Base-by-base conservation (phyloP, 2,329 filamentous ascomycete species). In the Xylariaceae sp. region DNA sequence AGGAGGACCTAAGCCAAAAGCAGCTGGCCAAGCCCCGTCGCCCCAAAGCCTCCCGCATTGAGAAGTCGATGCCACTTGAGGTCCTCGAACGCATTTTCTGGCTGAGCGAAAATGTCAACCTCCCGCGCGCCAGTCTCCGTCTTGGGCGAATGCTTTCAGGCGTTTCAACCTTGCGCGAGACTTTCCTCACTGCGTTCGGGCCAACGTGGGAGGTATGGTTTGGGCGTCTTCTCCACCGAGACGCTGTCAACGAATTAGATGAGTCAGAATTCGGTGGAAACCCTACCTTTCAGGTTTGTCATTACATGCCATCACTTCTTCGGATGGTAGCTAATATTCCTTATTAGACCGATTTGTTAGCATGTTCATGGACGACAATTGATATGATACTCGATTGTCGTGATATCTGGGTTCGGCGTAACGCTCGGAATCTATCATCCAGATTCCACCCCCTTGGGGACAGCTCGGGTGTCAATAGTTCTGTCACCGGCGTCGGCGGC, bases 51-150 rank as follows among this genome's bases (percentile, higher is more conserved):
- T 64, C 68, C 1, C 58, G 64, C 29, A 47, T 71, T 2, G 62
- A 74, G 43, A 68, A 66, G 57, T 59, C 65, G 9, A 67, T 83
- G 6, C 80, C 80, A 0, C 64, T 74, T 5, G 80, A 83, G 64
- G 69, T 83, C 29, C 71, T 83, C 9, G 78, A 82, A 62, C 70
- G 58, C 34, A 80, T 84, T 47, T 75, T 81, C 52, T 66, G 78
- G 58, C 67, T 76, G 50, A 80, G 78, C 47, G 64, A 68, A 57
- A 81, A 80, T 58, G 57, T 78, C 46, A 71, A 74, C 49, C 69
- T 84, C 0, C 72, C 78, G 0, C 71, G 68, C 4, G 70, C 73
- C 47, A 76, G 72, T 50, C 73, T 65, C 8, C 65, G 71, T 34
- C 68, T 84, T 32, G 76, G 78, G 29, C 64, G 67, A 30, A 70